Base-by-base conservation (phyloP, 108 stramenopile genomes). In the Stephanodiscus minutulus region DNA sequence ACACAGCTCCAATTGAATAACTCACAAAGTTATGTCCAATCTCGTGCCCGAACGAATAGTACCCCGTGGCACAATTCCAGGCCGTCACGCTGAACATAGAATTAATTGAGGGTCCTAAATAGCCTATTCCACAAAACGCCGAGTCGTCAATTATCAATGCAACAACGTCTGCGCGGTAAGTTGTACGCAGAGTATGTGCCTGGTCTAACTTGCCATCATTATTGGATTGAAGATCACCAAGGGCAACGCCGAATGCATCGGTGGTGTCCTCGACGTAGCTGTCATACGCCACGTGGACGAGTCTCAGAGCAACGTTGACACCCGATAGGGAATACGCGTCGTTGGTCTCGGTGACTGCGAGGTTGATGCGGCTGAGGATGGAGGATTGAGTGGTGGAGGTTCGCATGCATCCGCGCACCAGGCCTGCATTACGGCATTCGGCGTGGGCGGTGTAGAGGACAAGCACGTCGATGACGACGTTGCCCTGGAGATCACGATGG, bases 121-220 rank as follows among this genome's bases (percentile, higher is more conserved):
- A 28, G 47, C 27, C 76, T 17, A 71, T 64, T 27, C 76, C 76
- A 37, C 76, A 77, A 31, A 35, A 64, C 44, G 9, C n/a, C 9
- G 50, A 0, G 15, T 56, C 56, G 41, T 77, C 62, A 20, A 77
- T 41, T n/a, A 77, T 25, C 44, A 68, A 17, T 2, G 50, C 62
- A 43, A 77, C 76, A 60, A 77, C 22, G 56, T 77, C 76, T 3
- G 76, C 76, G 12, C 76, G 69, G 50, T 77, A 68, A 6, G 62
- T 61, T 13, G 33, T 33, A 33, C 76, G 61, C 57, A 55, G 31
- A 50, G 49, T 50, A 44, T 77, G 76, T 5, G 61, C 76, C 27
- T 77, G 33, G 36, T 70, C 70, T 24, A 77, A 3, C 29, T 35
- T 18, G 25, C 76, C 68, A 33, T 76, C 76, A 0, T 17, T 54